A percentile compares a stretch with the other conserved stretches of the same genome.
These are phyloP conservation scores for Phaseolus lunatus DNA, from an alignment of 306 rosid species.

Conservation along the genomic window DNA sequence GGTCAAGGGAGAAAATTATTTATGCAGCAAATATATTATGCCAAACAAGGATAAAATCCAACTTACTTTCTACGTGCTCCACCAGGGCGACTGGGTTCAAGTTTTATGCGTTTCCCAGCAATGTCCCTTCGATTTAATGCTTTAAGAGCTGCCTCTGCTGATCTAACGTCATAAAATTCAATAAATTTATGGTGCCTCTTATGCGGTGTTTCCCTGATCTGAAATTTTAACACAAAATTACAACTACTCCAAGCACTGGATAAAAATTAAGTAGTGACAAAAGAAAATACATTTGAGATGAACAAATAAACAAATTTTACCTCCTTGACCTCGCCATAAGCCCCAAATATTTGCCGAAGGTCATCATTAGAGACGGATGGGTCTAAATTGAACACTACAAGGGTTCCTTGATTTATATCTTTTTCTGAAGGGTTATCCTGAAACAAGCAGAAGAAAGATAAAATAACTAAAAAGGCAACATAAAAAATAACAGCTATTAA, in stretches of 20 bases:
- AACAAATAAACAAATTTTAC: slow-evolving; percentile 46
- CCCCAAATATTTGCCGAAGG: slow-evolving; percentile 92
- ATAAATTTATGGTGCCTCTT: slow-evolving; percentile 95
- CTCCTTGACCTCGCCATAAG: slow-evolving; percentile 96
- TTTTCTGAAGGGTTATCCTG: slow-evolving; percentile 97
- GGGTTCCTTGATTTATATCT: slow-evolving; percentile 97
- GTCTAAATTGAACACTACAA: slow-evolving; percentile 93
- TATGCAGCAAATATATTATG: background rate
- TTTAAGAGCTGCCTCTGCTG: slow-evolving; percentile 87
- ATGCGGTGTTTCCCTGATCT: slow-evolving; percentile 97
- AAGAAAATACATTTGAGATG: slow-evolving; percentile 25
- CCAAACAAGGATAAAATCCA: slow-evolving; percentile 27
- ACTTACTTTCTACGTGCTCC: slow-evolving; percentile 96
- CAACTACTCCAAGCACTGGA: slow-evolving; percentile 33
- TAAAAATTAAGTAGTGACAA: slow-evolving; percentile 14
- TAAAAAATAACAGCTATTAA: slow-evolving; percentile 5
- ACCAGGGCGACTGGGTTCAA: slow-evolving; percentile 99
- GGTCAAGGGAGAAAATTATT: background rate
- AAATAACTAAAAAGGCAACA: slow-evolving; percentile 27
- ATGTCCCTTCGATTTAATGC: slow-evolving; percentile 93
- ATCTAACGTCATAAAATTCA: slow-evolving; percentile 92
- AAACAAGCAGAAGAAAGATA: slow-evolving; percentile 44
- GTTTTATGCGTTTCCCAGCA: slow-evolving; percentile 95
- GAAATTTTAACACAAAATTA: slow-evolving; percentile 47
- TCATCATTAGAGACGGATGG: slow-evolving; percentile 93